Evolutionary conservation across 2,329 filamentous ascomycete species (phyloP).

Genomic region (Capronia coronata): DNA sequence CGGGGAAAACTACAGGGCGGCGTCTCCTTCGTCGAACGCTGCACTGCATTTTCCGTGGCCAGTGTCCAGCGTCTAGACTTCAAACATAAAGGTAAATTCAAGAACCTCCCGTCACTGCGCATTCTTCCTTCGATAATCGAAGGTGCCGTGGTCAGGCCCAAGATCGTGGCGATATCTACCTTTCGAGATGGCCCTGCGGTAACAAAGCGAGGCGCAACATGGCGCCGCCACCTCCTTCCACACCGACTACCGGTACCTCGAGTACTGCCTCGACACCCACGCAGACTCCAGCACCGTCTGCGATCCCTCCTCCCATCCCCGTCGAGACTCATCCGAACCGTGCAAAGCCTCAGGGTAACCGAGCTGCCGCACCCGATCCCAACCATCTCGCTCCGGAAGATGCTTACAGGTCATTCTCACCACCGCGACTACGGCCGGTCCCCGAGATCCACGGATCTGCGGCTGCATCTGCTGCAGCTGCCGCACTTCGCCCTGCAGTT

Average conservation of each 20-base stretch:
- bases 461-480: conserved; percentile 37
- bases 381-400: conserved; percentile 75
- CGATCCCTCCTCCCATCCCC: conserved; percentile 40
- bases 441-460: conserved; percentile 37
- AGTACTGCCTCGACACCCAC: conserved; percentile 22
- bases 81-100: too few relatives aligned
- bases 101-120: too few relatives aligned
- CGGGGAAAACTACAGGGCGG: too few relatives aligned
- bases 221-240: conserved; percentile 23
- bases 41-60: too few relatives aligned
- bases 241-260: conserved; percentile 12
- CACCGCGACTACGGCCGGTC: conserved; percentile 48
- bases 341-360: conserved; percentile 31
- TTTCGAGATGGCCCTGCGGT: conserved; percentile 21
- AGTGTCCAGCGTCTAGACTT: too few relatives aligned
- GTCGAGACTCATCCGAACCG: conserved; percentile 44
- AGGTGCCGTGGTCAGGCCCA: background rate
- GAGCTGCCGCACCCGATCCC: conserved; percentile 47
- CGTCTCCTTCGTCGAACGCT: too few relatives aligned
- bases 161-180: background rate
- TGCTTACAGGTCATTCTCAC: conserved; percentile 62
- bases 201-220: conserved; percentile 24
- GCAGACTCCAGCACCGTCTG: conserved; percentile 29
- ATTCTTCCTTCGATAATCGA: background rate
- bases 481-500: conserved; percentile 35